phyloP scores from a whole-genome alignment of 352 stramenopile species.

The Elongisporangium prolatum region DNA sequence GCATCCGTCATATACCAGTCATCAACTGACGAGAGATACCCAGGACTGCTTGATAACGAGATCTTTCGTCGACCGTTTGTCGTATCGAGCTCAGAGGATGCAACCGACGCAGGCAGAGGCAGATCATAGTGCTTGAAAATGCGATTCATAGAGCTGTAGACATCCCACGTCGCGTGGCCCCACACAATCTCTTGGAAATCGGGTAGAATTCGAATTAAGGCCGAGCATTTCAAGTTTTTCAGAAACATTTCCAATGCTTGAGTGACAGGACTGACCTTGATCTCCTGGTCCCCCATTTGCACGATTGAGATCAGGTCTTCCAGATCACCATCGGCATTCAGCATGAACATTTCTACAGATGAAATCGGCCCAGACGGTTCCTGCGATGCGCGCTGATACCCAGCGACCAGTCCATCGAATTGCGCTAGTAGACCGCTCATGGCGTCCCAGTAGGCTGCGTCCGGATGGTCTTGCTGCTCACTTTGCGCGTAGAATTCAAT shows the following conservation, averaged over 20 bases:
- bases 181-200: constrained; percentile 57
- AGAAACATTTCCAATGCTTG: constrained; percentile 36
- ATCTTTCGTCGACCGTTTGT: constrained; percentile 27
- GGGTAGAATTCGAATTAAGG: constrained; percentile 56
- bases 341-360: constrained; percentile 39
- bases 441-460: constrained; percentile 29
- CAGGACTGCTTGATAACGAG: constrained; percentile 74
- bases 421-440: constrained; percentile 35
- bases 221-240: constrained; percentile 69
- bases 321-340: constrained; percentile 53
- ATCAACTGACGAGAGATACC: constrained; percentile 71
- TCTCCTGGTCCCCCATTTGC: constrained; percentile 6
- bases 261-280: constrained; percentile 7
- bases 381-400: constrained; percentile 28
- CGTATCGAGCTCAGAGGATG: not conserved
- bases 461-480: constrained; percentile 9
- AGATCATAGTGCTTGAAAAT: constrained; percentile 84
- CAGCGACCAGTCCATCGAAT: constrained; percentile 45
- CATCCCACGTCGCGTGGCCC: constrained; percentile 72
- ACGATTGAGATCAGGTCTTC: constrained; percentile 44
- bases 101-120: constrained; percentile 20
- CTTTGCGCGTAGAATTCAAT: constrained; percentile 12
- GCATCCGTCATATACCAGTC: constrained; percentile 73
- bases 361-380: constrained; percentile 13
- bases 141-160: constrained; percentile 65